Conservation (phyloP, 1,139 yeast genomes). For the Lodderomyces theae region DNA sequence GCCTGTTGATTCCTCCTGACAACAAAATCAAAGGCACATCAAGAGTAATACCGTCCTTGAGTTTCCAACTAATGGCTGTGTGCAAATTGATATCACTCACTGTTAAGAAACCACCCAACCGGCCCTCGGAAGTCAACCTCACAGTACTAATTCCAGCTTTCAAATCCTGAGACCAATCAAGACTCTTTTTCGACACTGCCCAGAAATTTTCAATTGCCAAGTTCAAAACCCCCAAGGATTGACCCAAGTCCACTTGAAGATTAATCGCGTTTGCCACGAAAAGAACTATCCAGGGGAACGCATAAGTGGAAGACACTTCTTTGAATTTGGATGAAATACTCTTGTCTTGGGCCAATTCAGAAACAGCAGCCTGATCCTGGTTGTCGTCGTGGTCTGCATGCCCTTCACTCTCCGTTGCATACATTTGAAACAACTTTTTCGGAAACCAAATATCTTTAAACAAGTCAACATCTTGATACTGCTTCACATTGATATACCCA, state of each 20-base stretch:
- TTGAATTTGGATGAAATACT: constrained; percentile 52
- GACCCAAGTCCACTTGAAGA: constrained; percentile 74
- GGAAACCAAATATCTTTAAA: constrained; percentile 88
- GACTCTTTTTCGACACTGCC: constrained; percentile 65
- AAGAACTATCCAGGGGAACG: constrained; percentile 76
- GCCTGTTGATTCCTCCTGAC: constrained; percentile 52
- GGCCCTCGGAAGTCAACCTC: constrained; percentile 61
- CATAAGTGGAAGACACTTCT: constrained; percentile 60
- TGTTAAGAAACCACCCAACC: constrained; percentile 70
- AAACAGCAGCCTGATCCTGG: no score
- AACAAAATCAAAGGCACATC: constrained; percentile 69
- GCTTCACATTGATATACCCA: constrained; percentile 73
- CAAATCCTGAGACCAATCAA: constrained; percentile 72
- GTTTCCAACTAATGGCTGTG: constrained; percentile 71
- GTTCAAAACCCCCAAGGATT: constrained; percentile 68
- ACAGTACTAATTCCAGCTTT: constrained; percentile 57
- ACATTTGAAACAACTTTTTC: constrained; percentile 14
- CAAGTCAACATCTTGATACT: constrained; percentile 78
- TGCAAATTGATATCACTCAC: constrained; percentile 52
- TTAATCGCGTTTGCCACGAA: constrained; percentile 52
- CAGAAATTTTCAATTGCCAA: constrained; percentile 59
- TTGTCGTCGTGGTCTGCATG: no score
- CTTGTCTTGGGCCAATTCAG: constrained; percentile 28
- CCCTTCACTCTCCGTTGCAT: no score
- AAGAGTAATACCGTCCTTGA: constrained; percentile 36